phyloP scores from a whole-genome alignment of 108 stramenopile species.

The Nitzschia inconspicua region DNA sequence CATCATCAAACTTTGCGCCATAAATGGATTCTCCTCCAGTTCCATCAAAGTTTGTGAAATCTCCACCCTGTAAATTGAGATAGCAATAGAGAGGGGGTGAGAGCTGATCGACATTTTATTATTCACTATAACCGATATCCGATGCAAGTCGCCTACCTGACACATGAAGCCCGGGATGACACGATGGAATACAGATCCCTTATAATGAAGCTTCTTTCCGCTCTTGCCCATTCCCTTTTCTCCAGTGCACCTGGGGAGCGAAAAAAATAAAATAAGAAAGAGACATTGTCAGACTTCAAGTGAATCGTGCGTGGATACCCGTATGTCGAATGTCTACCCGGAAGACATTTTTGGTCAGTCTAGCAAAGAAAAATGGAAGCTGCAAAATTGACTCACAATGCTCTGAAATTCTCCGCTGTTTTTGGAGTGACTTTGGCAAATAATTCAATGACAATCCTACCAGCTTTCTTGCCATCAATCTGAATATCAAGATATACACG shows the following conservation, averaged over 20 bases:
- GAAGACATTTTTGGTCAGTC: neutral
- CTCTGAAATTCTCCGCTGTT: constrained; percentile 86
- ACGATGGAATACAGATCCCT: constrained; percentile 91
- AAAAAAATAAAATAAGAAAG: neutral
- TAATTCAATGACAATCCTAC: constrained; percentile 90
- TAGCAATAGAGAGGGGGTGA: neutral
- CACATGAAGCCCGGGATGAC: constrained; percentile 93
- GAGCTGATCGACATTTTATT: neutral
- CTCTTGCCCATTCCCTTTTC: constrained; percentile 82
- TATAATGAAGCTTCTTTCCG: constrained; percentile 54
- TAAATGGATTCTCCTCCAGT: constrained; percentile 87
- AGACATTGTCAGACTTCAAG: neutral
- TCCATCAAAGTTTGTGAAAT: constrained; percentile 80
- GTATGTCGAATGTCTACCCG: too few relatives aligned
- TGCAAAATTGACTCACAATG: constrained; percentile 9
- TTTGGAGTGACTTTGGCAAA: constrained; percentile 87
- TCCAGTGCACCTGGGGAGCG: constrained; percentile 45
- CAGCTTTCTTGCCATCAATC: constrained; percentile 75
- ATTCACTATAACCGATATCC: neutral
- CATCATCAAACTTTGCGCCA: constrained; percentile 64
- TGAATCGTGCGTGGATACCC: too few relatives aligned
- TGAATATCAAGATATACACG: constrained; percentile 78
- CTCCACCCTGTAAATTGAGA: constrained; percentile 59
- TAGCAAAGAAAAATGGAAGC: constrained; percentile 6
- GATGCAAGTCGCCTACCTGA: constrained; percentile 9